Evolutionary conservation across 2,329 filamentous ascomycete species (phyloP), one percentile per base, ranked within the genome.

Genomic region (Bipolaris gigantea): DNA sequence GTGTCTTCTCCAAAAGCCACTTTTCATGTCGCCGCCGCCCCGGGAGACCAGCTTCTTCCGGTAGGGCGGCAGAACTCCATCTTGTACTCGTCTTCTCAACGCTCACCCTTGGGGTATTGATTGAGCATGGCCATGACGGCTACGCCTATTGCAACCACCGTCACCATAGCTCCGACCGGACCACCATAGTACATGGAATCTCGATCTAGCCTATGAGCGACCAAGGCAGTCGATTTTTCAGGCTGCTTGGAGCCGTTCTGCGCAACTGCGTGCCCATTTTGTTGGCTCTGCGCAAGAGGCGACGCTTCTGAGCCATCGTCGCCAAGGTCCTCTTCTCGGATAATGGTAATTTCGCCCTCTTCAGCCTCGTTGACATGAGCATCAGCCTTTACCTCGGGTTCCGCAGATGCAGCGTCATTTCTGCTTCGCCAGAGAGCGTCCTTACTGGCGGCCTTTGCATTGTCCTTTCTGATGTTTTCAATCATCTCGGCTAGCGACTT

Each of bases 401-500:
- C 45, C 21, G 56, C 45, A 30, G 41, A 43, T 27, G 65, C 56
- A 49, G 57, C 60, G 32, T 64, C 56, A 47, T 67, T 72, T 44
- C 63, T 60, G 49, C 68, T 66, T 34, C 62, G 62, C 27, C 62
- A 64, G 23, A 64, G 65, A 39, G 62, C 63, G 21, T 69, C 69
- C 55, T 71, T 67, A 48, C 53, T 59, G 33, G 63, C 76, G 3
- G 75, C 75, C n/a, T 74, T 78, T 30, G 74, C 76, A 63, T 86
- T 85, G 63, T 92, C 86, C 64, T 80, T 81, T 48, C 92, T 85
- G 51, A 97, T 88, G 61, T 88, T 87, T 64, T 90, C 81, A 11
- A 97, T 87, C 90, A 97, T 94, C 70, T 96, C 90, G 1, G 89
- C 87, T 40, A 99, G 77, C 1, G 88, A 88, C 72, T 89, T 87